Conservation (phyloP, 2,329 filamentous ascomycete genomes). For the Pseudocercospora vitis region DNA sequence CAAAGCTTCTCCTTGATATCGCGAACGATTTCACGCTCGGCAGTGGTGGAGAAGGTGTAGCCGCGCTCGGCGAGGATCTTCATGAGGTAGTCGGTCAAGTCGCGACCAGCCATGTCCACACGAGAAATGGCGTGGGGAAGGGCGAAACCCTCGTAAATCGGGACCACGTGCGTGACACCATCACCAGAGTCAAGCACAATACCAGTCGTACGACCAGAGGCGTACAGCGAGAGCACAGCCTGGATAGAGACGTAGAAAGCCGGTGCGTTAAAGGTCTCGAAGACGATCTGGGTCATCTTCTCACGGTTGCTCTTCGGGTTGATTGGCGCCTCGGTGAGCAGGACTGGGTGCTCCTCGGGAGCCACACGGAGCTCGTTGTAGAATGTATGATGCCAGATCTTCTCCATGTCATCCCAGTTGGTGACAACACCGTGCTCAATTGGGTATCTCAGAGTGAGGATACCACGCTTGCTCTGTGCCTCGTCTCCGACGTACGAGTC, state of each 20-base stretch:
- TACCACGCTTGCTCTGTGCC: slow-evolving; percentile 99
- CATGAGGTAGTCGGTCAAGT: slow-evolving; percentile 99
- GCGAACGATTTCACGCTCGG: slow-evolving; percentile 99
- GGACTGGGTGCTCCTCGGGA: slow-evolving; percentile 98
- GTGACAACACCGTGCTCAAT: slow-evolving; percentile 99
- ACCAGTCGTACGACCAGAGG: slow-evolving; percentile 99
- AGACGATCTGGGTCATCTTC: slow-evolving; percentile 99
- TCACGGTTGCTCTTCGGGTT: slow-evolving; percentile 99
- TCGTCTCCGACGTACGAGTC: slow-evolving; percentile 99
- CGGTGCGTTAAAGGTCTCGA: slow-evolving; percentile 99
- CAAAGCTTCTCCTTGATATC: slow-evolving; percentile 99
- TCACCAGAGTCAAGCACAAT: slow-evolving; percentile 99
- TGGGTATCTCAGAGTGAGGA: slow-evolving; percentile 97
- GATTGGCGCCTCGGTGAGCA: slow-evolving; percentile 98
- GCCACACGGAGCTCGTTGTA: slow-evolving; percentile 99
- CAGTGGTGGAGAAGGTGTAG: slow-evolving; percentile 99
- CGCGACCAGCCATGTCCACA: slow-evolving; percentile 99
- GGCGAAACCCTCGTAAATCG: slow-evolving; percentile 99
- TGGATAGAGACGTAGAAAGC: slow-evolving; percentile 99
- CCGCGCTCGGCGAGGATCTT: slow-evolving; percentile 99
- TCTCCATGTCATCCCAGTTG: slow-evolving; percentile 99
- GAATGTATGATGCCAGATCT: slow-evolving; percentile 99
- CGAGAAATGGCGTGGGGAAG: slow-evolving; percentile 99
- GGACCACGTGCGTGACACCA: slow-evolving; percentile 99
- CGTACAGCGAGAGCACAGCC: slow-evolving; percentile 98